Percentiles rank a stretch among this genome's conserved stretches.
Evolutionary conservation across 2,329 filamentous ascomycete species (phyloP).

Genomic region (Tolypocladium ophioglossoides): DNA sequence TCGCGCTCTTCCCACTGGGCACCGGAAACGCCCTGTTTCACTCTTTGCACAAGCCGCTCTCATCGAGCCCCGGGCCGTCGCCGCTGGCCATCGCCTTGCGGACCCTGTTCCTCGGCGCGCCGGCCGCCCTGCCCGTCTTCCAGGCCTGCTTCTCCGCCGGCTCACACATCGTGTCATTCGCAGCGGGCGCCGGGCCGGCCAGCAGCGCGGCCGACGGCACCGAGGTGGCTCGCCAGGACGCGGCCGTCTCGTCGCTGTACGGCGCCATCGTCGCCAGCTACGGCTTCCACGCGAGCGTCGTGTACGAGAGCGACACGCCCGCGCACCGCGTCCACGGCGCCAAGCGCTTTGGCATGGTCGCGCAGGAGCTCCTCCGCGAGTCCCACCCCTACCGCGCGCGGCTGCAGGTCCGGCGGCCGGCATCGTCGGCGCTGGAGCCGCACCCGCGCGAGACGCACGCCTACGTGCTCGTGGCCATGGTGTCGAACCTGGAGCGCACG

Average conservation of each 20-base stretch:
- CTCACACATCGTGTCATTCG: constrained; percentile 34
- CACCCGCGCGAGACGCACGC: constrained; percentile 44
- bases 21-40: constrained; percentile 57
- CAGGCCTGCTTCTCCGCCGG: constrained; percentile 49
- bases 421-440: constrained; percentile 5
- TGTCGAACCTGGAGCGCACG: constrained; percentile 70
- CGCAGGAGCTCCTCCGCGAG: constrained; percentile 56
- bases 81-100: constrained; percentile 39
- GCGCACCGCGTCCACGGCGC: constrained; percentile 69
- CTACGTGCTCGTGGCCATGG: constrained; percentile 67
- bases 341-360: constrained; percentile 77
- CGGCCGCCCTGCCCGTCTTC: constrained; percentile 51
- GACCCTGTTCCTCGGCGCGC: constrained; percentile 47
- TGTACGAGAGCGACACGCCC: constrained; percentile 81
- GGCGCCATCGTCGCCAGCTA: constrained; percentile 84
- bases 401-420: constrained; percentile 22
- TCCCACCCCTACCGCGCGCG: constrained; percentile 38
- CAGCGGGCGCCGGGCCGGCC: constrained; percentile 1
- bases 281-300: constrained; percentile 79
- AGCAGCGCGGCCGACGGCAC: constrained; percentile 1
- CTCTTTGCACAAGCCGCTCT: constrained; percentile 48
- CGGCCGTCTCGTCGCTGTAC: constrained; percentile 35
- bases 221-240: constrained; percentile 16
- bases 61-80: constrained; percentile 27
- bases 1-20: constrained; percentile 49